Conservation (phyloP, 2,329 filamentous ascomycete species). For the Periconia digitata region DNA sequence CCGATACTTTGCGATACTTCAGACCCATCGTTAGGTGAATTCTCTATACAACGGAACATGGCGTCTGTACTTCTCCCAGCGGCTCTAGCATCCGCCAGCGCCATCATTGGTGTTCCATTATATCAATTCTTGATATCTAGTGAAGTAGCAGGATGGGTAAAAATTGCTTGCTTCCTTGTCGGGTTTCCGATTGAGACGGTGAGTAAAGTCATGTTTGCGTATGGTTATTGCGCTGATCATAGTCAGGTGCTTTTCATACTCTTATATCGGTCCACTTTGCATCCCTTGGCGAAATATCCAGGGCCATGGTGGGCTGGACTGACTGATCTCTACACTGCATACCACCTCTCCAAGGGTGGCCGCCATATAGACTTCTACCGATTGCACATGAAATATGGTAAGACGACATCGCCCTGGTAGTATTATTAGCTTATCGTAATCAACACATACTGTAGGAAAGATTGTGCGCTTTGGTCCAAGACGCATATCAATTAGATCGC, state of each 20-base stretch:
- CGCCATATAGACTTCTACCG: constrained; percentile 57
- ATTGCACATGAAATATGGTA: constrained; percentile 57
- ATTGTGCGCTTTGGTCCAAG: constrained; percentile 11
- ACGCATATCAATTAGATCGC: constrained; percentile 7
- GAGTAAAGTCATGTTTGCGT: not conserved
- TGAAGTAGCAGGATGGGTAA: not conserved
- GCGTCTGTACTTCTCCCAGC: not conserved
- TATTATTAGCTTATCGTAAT: not conserved
- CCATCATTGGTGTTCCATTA: not conserved
- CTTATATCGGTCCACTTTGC: constrained; percentile 7
- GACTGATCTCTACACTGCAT: constrained; percentile 38
- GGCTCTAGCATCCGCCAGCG: not conserved
- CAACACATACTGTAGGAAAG: not conserved
- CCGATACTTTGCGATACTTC: no score
- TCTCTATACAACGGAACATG: not conserved
- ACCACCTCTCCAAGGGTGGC: constrained; percentile 51
- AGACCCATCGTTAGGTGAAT: no score
- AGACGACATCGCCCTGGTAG: not conserved
- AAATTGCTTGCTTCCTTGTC: not conserved
- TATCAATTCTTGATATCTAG: not conserved
- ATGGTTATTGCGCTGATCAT: not conserved
- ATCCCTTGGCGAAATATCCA: constrained; percentile 37
- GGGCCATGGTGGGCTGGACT: constrained; percentile 29
- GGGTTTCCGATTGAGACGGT: not conserved
- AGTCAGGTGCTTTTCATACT: constrained; percentile 1